These are phyloP conservation scores for Raphanus hybrid DNA, from an alignment of 441 rosid genomes.

Conservation along the genomic window DNA sequence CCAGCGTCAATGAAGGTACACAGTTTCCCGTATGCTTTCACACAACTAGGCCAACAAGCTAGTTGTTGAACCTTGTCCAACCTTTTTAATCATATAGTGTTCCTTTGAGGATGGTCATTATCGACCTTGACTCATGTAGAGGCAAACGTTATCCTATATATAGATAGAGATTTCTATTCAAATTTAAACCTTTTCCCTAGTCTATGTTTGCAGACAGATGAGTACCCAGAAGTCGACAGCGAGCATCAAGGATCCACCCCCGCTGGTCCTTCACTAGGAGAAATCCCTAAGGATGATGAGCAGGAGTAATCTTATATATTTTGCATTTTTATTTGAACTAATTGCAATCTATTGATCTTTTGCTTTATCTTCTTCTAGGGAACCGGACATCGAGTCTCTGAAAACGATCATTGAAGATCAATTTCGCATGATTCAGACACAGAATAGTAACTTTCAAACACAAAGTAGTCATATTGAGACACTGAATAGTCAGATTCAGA, in stretches of 20 bases:
- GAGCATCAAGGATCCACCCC: neutral
- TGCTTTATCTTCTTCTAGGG: neutral
- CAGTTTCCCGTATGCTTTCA: neutral
- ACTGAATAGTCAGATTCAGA: neutral
- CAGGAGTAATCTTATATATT: neutral
- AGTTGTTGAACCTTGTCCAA: neutral
- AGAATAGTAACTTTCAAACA: too few species aligned
- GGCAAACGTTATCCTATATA: neutral
- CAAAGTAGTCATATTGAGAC: too few species aligned
- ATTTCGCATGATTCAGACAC: neutral
- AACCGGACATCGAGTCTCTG: neutral
- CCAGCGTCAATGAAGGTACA: conserved; percentile 97
- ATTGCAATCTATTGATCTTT: neutral
- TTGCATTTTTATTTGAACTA: neutral
- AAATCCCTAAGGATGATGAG: neutral
- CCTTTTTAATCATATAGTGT: neutral
- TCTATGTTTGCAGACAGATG: neutral
- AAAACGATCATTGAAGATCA: neutral
- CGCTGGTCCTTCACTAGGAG: neutral
- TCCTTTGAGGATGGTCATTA: conserved; percentile 1
- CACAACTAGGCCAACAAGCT: neutral
- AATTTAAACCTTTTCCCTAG: neutral
- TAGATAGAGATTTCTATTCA: too few species aligned
- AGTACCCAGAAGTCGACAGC: neutral
- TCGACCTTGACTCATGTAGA: neutral